phyloP scores from a whole-genome alignment of 192 early-diverging fungal species.

The Dissophora ornata region DNA sequence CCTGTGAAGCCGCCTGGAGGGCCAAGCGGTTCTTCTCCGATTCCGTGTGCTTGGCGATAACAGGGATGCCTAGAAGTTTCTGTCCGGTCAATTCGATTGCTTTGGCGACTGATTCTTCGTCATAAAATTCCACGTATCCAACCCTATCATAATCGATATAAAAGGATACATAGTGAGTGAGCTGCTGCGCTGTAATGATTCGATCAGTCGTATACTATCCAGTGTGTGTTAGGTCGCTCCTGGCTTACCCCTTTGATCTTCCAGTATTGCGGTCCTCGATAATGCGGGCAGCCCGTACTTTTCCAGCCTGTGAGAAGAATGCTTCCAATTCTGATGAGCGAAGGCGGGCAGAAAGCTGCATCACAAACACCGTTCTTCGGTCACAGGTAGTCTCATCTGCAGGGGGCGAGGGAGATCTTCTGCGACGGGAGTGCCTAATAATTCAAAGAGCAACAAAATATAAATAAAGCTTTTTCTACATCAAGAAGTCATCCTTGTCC shows the following conservation, averaged over 20 bases:
- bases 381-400: slow-evolving; percentile 84
- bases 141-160: slow-evolving; percentile 70
- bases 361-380: slow-evolving; percentile 93
- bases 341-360: slow-evolving; percentile 89
- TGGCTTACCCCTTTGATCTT: slow-evolving; percentile 84
- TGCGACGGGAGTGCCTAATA: slow-evolving; percentile 38
- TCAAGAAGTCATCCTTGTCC: too few relatives aligned
- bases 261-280: slow-evolving; percentile 87
- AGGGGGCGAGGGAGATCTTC: slow-evolving; percentile 74
- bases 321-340: slow-evolving; percentile 83
- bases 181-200: too few relatives aligned
- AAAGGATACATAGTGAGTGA: not conserved
- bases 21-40: slow-evolving; percentile 92
- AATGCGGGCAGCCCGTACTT: slow-evolving; percentile 87
- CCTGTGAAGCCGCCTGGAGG: slow-evolving; percentile 61
- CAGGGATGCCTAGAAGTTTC: slow-evolving; percentile 92
- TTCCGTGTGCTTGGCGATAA: slow-evolving; percentile 91
- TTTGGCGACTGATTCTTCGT: slow-evolving; percentile 80
- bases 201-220: too few relatives aligned
- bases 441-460: slow-evolving; percentile 1
- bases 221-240: too few relatives aligned
- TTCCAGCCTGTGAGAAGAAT: slow-evolving; percentile 86
- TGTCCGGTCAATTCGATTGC: slow-evolving; percentile 88
- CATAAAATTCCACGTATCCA: slow-evolving; percentile 97
- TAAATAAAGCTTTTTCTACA: not conserved